Evolutionary conservation across 1,139 yeast genomes (phyloP), one percentile per base, ranked within the genome.

Genomic region (Lipomyces yarrowii): DNA sequence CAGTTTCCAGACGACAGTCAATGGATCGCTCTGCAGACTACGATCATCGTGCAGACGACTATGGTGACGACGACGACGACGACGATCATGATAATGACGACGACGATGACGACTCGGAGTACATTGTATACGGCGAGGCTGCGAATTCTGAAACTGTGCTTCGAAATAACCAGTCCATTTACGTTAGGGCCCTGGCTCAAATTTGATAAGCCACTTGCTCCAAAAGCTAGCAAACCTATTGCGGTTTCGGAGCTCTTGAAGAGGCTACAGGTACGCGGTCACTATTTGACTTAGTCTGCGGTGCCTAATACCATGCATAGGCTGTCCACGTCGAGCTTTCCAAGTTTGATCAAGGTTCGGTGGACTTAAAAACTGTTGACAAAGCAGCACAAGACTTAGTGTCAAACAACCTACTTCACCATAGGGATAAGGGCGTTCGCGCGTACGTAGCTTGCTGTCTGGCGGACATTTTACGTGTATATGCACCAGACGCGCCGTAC

Each of bases 401-500:
- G 5, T 84, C 85, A 71, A 83, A 83, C 67, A 89, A 87, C 72
- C 78, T 91, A 26, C 71, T 90, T 10, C 81, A 79, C 54, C 89
- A 89, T 73, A 80, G 85, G 62, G 91, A 91, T 73, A 71, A 77
- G 2, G 96, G 96, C 2, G 87, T 92, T 2, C 89, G 87, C 71
- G 87, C 93, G 0, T 86, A 82, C 68, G 84, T 84, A 1, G 87
- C 96, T 21, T 89, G 96, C 73, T 87, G 96, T 69, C 72, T 92
- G 11, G 83, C 93, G 2, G 97, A 92, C 75, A 80, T 93, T 15
- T 77, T 93, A 56, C 82, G 97, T 67, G 77, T 92, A 11, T 88
- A 83, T 74, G 98, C 97, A 0, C 98, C 98, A 0, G 91, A 92
- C 76, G 97, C 98, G 4, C 98, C 98, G 6, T 92, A 84, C 76